Evolutionary conservation across 2,329 filamentous ascomycete species (phyloP).

Genomic region (Aspergillus uvarum): DNA sequence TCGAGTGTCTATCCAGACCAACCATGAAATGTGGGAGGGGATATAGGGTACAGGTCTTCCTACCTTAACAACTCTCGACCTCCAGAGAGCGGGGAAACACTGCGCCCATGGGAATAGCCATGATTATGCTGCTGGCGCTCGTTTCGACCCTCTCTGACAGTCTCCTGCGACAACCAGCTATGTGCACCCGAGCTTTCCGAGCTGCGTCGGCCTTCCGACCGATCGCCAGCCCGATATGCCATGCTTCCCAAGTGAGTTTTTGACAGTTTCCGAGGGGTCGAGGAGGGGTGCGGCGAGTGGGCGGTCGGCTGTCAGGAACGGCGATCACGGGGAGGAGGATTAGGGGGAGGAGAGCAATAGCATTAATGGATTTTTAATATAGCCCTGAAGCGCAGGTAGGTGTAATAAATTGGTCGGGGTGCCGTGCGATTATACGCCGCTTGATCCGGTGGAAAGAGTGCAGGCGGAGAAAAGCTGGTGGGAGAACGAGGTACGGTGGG

Average conservation of each 20-base stretch:
- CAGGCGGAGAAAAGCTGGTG: conserved; percentile 6
- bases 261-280: neutral
- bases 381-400: neutral
- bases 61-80: conserved; percentile 33
- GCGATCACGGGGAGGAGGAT: conserved; percentile 7
- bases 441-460: neutral
- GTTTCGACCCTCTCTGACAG: conserved; percentile 33
- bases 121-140: conserved; percentile 22
- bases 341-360: conserved; percentile 1
- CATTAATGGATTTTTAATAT: conserved; percentile 1
- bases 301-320: conserved; percentile 15
- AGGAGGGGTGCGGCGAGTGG: neutral
- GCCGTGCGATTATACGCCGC: neutral
- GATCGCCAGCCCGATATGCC: conserved; percentile 35
- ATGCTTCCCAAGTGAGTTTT: conserved; percentile 26
- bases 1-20: neutral
- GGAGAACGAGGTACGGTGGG: conserved; percentile 5
- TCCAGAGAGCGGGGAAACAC: conserved; percentile 28
- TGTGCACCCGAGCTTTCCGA: conserved; percentile 42
- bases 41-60: conserved; percentile 18
- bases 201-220: conserved; percentile 37
- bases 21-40: neutral
- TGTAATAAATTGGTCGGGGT: neutral
- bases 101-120: conserved; percentile 26
- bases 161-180: conserved; percentile 43